These are phyloP conservation scores for Talaromyces sp. DNA, from an alignment of 2,329 filamentous ascomycete species.

Conservation along the genomic window DNA sequence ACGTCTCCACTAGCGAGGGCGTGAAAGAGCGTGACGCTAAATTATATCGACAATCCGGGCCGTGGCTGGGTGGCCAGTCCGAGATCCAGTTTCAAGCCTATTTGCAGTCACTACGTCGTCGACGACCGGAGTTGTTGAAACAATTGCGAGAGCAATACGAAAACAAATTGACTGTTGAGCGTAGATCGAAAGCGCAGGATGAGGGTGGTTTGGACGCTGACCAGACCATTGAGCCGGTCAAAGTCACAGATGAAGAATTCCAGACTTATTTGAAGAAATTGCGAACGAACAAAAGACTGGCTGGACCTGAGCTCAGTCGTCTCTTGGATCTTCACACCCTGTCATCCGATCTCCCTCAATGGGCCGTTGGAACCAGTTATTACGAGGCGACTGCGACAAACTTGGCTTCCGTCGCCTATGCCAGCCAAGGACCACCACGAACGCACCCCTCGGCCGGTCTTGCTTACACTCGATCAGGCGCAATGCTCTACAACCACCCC, in stretches of 20 bases:
- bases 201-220: conserved; percentile 38
- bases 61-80: conserved; percentile 58
- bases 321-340: conserved; percentile 57
- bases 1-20: conserved; percentile 42
- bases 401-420: conserved; percentile 44
- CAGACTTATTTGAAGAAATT: conserved; percentile 47
- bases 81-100: conserved; percentile 56
- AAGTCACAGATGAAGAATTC: conserved; percentile 48
- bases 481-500: conserved; percentile 60
- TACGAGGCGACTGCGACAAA: conserved; percentile 39
- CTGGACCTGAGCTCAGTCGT: conserved; percentile 54
- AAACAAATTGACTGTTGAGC: conserved; percentile 36
- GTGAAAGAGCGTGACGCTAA: conserved; percentile 34
- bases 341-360: conserved; percentile 39
- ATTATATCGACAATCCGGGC: conserved; percentile 59
- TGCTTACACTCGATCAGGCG: conserved; percentile 58
- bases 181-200: conserved; percentile 41
- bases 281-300: conserved; percentile 42
- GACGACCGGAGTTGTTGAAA: conserved; percentile 41
- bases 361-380: conserved; percentile 34
- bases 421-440: conserved; percentile 52
- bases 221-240: conserved; percentile 26
- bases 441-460: conserved; percentile 67
- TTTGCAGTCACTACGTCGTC: conserved; percentile 46
- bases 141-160: conserved; percentile 38